Conservation (phyloP, 2,329 filamentous ascomycete species). For the Fusarium metavorans region DNA sequence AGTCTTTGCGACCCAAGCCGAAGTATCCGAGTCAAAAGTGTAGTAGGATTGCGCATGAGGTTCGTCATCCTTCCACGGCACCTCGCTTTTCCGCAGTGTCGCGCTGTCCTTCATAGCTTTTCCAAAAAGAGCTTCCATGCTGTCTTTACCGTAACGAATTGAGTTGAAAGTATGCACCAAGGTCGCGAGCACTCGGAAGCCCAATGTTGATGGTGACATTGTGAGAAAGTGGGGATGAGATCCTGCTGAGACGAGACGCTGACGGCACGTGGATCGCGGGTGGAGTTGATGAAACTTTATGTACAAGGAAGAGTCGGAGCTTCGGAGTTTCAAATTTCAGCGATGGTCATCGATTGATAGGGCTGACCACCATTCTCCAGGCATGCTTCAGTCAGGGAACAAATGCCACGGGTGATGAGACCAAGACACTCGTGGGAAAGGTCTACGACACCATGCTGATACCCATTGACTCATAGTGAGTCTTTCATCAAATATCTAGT, state of each 20-base stretch:
- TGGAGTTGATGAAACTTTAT: neutral
- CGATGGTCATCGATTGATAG: neutral
- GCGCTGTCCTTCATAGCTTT: conserved; percentile 28
- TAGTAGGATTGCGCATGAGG: conserved; percentile 21
- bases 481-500: neutral
- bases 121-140: conserved; percentile 25
- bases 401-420: neutral
- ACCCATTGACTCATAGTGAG: neutral
- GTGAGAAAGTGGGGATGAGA: neutral
- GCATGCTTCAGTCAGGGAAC: neutral
- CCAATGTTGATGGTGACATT: conserved; percentile 14
- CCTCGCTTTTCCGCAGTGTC: conserved; percentile 18
- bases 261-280: neutral
- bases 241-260: neutral
- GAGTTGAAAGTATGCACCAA: conserved; percentile 20
- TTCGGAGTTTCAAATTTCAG: neutral
- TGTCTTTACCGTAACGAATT: conserved; percentile 19
- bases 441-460: neutral
- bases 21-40: conserved; percentile 19
- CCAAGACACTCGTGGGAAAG: neutral
- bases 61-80: conserved; percentile 27
- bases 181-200: conserved; percentile 14
- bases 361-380: neutral
- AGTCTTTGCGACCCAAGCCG: conserved; percentile 19
- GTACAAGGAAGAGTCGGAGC: neutral